A percentile compares a stretch with the other conserved stretches of the same genome.
These are phyloP conservation scores for Plectosphaerella cucumerina DNA, from an alignment of 2,329 filamentous ascomycete genomes.

Conservation along the genomic window DNA sequence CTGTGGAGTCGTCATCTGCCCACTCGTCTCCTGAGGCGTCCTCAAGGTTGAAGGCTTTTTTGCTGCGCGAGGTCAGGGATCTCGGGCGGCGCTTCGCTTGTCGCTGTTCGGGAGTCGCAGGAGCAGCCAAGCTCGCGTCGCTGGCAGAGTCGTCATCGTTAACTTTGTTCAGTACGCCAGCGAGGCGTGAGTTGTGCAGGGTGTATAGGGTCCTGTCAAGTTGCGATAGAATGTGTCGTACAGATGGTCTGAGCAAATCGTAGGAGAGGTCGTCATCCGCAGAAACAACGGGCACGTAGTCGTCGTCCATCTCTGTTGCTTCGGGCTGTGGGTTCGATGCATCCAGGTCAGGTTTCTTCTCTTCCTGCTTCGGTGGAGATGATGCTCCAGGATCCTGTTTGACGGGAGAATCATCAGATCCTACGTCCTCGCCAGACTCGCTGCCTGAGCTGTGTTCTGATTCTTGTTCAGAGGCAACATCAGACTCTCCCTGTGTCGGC, in stretches of 20 bases:
- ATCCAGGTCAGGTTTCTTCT: slow-evolving; percentile 1
- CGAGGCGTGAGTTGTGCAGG: slow-evolving; percentile 63
- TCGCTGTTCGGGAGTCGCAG: neutral
- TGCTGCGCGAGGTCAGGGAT: neutral
- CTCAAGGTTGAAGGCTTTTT: slow-evolving; percentile 14
- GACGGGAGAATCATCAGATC: neutral
- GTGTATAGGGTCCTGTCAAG: slow-evolving; percentile 67
- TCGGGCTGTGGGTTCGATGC: neutral
- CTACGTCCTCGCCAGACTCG: neutral
- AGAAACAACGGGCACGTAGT: slow-evolving; percentile 50
- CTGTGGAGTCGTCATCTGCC: neutral
- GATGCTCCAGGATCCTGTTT: neutral
- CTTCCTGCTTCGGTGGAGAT: neutral
- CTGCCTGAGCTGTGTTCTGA: neutral
- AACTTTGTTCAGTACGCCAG: slow-evolving; percentile 33
- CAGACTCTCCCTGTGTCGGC: too few relatives aligned
- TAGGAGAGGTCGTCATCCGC: slow-evolving; percentile 68
- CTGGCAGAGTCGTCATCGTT: slow-evolving; percentile 17
- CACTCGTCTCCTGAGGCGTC: slow-evolving; percentile 15
- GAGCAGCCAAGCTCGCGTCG: neutral
- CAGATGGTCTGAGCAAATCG: slow-evolving; percentile 60
- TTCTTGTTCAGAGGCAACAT: too few relatives aligned
- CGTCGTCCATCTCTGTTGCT: slow-evolving; percentile 12
- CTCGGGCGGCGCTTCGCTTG: neutral
- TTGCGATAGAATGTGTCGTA: slow-evolving; percentile 65